Conservation (phyloP, 768 basidiomycete species). For the Termitomyces sp. region DNA sequence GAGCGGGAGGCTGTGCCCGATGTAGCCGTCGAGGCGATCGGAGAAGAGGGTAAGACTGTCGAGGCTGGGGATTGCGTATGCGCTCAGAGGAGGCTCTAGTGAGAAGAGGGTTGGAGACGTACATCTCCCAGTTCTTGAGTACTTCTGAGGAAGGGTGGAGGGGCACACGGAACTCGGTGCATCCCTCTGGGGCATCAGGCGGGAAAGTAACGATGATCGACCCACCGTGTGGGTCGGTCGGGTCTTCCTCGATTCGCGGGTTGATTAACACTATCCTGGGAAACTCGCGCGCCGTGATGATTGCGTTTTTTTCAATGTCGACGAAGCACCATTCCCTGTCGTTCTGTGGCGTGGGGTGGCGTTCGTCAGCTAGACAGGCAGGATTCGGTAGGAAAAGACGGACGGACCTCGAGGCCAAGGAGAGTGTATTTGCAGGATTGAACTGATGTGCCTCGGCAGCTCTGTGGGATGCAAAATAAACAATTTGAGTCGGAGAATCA, state of each 20-base stretch:
- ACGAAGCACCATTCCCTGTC: conserved; percentile 71
- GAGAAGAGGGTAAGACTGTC: conserved; percentile 47
- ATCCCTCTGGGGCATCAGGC: conserved; percentile 46
- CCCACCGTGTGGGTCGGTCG: conserved; percentile 38
- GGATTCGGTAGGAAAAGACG: not conserved
- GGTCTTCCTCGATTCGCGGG: conserved; percentile 46
- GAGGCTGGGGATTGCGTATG: conserved; percentile 31
- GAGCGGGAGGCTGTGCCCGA: conserved; percentile 40
- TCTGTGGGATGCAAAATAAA: conserved; percentile 32
- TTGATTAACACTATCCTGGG: conserved; percentile 63
- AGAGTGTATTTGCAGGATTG: conserved; percentile 48
- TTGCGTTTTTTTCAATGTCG: conserved; percentile 41
- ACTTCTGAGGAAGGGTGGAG: conserved; percentile 45
- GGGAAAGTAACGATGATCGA: conserved; percentile 55
- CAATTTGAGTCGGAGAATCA: not conserved
- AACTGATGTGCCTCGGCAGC: conserved; percentile 65
- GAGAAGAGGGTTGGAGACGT: conserved; percentile 16
- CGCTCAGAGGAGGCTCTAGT: not conserved
- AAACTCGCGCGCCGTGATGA: conserved; percentile 65
- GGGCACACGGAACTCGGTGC: conserved; percentile 53
- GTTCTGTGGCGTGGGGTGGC: conserved; percentile 34
- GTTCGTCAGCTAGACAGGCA: not conserved
- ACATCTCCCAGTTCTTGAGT: conserved; percentile 54
- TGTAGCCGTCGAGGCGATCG: conserved; percentile 56
- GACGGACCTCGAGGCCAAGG: conserved; percentile 59